Conservation (phyloP, 192 early-diverging fungal genomes). For the Backusella australiensis region DNA sequence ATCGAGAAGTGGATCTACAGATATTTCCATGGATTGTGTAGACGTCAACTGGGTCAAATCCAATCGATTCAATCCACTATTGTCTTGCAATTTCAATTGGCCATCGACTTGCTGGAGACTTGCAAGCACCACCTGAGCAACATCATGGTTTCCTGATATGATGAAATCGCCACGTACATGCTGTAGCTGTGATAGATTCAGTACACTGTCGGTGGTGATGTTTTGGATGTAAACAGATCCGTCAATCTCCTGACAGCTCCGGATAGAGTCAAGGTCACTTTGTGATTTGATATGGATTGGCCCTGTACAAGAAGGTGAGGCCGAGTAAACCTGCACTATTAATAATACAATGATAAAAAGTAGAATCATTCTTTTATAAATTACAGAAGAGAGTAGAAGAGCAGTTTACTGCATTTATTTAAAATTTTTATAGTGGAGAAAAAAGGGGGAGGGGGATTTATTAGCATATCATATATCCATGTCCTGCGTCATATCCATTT, state of each 20-base stretch:
- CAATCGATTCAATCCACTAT: conserved; percentile 11
- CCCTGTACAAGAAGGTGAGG: background rate
- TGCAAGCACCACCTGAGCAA: conserved; percentile 17
- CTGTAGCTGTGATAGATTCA: conserved; percentile 15
- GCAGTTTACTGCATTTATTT: background rate
- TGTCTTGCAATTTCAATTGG: conserved; percentile 9
- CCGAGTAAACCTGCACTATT: background rate
- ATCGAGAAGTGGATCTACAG: conserved; percentile 15
- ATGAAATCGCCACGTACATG: conserved; percentile 17
- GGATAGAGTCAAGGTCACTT: background rate
- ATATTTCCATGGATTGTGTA: conserved; percentile 15
- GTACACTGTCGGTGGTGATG: background rate
- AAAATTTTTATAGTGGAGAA: background rate
- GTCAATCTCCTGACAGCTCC: background rate
- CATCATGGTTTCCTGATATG: conserved; percentile 4
- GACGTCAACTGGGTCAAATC: conserved; percentile 20
- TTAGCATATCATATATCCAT: background rate
- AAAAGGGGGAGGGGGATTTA: background rate
- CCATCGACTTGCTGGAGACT: conserved; percentile 20
- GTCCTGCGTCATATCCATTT: background rate
- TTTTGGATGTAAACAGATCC: conserved; percentile 16
- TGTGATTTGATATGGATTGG: background rate
- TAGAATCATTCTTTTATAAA: background rate
- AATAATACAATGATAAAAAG: background rate
- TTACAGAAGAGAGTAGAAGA: background rate